phyloP scores from a whole-genome alignment of 805 yeast genomes.

The Wickerhamiella alocasiicola region DNA sequence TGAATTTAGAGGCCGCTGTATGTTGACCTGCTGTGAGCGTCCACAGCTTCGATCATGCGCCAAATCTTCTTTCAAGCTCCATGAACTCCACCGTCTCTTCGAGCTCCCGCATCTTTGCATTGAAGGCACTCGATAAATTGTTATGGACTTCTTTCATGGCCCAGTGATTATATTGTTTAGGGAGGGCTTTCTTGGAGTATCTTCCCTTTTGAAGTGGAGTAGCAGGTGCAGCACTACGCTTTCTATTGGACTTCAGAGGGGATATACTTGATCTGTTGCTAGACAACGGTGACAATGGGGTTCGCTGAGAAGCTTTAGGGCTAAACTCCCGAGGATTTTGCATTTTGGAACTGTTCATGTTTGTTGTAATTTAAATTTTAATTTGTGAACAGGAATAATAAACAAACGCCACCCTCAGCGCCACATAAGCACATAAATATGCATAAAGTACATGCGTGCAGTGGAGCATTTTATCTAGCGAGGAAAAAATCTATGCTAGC shows the following conservation, averaged over 20 bases:
- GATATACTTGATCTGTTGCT: neutral
- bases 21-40: too few relatives aligned
- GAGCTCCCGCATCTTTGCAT: neutral
- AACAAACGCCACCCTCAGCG: slow-evolving; percentile 4
- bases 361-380: too few relatives aligned
- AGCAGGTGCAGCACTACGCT: slow-evolving; percentile 1
- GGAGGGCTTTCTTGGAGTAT: neutral
- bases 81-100: neutral
- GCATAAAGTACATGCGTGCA: too few relatives aligned
- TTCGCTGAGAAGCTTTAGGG: too few relatives aligned
- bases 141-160: neutral
- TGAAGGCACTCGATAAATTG: neutral
- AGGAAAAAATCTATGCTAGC: too few relatives aligned
- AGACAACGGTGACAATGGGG: neutral
- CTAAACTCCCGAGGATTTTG: too few relatives aligned
- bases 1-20: too few relatives aligned
- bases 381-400: too few relatives aligned
- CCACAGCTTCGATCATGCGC: too few relatives aligned
- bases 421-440: neutral
- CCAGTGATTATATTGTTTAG: neutral
- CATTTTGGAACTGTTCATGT: too few relatives aligned
- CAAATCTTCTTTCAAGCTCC: slow-evolving; percentile 6
- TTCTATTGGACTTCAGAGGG: neutral
- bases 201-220: slow-evolving; percentile 1
- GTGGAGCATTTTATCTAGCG: too few relatives aligned